phyloP scores from a whole-genome alignment of 2,329 filamentous ascomycete genomes.

The Aspergillus aculeatinus region DNA sequence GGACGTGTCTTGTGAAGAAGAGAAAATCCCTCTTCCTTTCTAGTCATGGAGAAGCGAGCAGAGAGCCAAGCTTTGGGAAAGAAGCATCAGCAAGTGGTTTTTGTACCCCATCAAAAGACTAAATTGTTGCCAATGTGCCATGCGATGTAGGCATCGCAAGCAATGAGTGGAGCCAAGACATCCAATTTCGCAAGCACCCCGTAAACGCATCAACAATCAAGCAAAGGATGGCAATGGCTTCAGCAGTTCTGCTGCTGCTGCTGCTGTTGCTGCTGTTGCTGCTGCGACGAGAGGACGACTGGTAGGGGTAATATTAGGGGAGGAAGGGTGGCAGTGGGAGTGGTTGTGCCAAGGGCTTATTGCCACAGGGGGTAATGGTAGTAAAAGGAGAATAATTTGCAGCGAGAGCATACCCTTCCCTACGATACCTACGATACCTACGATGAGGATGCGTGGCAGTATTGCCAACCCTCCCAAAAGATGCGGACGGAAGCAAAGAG shows the following conservation, averaged over 20 bases:
- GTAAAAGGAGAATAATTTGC: background rate
- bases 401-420: background rate
- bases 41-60: background rate
- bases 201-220: background rate
- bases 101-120: background rate
- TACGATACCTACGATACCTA: background rate
- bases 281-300: background rate
- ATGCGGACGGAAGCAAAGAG: slow-evolving; percentile 14
- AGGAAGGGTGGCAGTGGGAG: background rate
- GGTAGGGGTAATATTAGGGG: background rate
- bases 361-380: background rate
- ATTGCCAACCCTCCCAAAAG: background rate
- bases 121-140: background rate
- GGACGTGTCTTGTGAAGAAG: background rate
- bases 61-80: background rate
- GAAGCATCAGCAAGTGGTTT: background rate
- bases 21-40: background rate
- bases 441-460: background rate
- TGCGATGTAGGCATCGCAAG: background rate
- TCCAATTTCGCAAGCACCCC: background rate
- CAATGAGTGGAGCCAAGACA: background rate
- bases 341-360: background rate
- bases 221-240: background rate
- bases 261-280: background rate
- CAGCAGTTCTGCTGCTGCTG: background rate